phyloP scores from a whole-genome alignment of 495 filamentous ascomycete genomes.

The Penicillium maclennaniae region DNA sequence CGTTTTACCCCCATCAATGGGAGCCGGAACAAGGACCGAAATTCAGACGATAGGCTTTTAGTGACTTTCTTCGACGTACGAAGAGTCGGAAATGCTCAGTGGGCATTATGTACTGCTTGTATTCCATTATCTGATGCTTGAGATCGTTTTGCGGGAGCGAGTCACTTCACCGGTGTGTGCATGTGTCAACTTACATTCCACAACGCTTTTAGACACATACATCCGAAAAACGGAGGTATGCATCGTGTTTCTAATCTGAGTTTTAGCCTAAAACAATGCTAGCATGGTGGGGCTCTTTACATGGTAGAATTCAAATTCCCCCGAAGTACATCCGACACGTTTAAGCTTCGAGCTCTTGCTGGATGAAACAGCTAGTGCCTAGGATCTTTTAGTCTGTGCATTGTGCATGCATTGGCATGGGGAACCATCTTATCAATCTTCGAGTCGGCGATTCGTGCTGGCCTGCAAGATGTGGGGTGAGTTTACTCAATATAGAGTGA shows the following conservation, averaged over 20 bases:
- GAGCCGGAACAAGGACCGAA: neutral
- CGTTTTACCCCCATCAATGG: neutral
- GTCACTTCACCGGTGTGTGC: neutral
- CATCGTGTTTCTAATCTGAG: neutral
- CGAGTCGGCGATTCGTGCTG: neutral
- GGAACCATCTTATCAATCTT: constrained; percentile 17
- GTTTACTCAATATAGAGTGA: neutral
- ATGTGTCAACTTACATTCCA: neutral
- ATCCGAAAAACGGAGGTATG: neutral
- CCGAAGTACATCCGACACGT: constrained; percentile 1
- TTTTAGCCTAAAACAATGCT: neutral
- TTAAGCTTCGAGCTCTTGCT: neutral
- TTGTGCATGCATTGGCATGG: constrained; percentile 3
- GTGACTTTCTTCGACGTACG: neutral
- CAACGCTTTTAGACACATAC: neutral
- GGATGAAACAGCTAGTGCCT: neutral
- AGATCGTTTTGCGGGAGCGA: neutral
- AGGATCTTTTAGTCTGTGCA: neutral
- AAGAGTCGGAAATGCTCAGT: neutral
- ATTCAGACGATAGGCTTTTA: neutral
- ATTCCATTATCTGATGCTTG: neutral
- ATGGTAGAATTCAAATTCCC: neutral
- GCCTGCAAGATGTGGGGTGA: neutral
- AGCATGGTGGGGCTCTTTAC: neutral
- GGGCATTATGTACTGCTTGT: neutral